Conservation (phyloP, 441 rosid genomes). For the Jatropha podagrica region DNA sequence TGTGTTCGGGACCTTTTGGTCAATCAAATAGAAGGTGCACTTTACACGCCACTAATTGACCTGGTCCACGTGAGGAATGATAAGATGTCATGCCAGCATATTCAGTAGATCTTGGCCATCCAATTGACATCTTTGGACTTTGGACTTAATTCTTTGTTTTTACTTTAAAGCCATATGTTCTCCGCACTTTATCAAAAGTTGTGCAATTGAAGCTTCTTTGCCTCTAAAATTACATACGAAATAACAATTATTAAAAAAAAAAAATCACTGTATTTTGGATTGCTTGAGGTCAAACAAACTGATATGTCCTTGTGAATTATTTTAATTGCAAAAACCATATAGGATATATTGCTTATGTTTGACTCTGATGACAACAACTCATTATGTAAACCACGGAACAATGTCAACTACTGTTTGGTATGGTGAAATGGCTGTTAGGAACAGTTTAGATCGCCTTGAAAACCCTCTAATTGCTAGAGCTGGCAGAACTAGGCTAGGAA, state of each 20-base stretch:
- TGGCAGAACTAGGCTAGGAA: neutral
- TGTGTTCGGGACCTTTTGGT: constrained; percentile 8
- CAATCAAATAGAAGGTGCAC: constrained; percentile 3
- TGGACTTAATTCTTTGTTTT: too few species aligned
- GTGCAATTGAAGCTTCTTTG: neutral
- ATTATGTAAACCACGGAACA: neutral
- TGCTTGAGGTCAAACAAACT: neutral
- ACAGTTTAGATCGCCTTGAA: neutral
- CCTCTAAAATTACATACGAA: neutral
- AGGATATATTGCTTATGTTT: neutral
- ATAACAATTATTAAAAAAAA: too few species aligned
- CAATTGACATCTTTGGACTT: neutral
- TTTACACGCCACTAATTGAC: neutral
- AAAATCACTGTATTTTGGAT: neutral
- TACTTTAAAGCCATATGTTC: neutral
- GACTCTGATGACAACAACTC: neutral
- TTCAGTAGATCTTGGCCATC: neutral
- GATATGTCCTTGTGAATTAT: neutral
- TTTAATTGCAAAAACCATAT: neutral
- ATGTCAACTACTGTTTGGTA: neutral
- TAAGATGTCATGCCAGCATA: neutral
- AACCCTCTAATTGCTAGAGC: neutral
- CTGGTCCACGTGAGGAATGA: constrained; percentile 6
- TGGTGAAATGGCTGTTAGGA: neutral
- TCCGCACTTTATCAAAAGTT: neutral